Evolutionary conservation across 768 basidiomycete genomes (phyloP), one percentile per base, ranked within the genome.

Genomic region (Filobasidium floriforme): DNA sequence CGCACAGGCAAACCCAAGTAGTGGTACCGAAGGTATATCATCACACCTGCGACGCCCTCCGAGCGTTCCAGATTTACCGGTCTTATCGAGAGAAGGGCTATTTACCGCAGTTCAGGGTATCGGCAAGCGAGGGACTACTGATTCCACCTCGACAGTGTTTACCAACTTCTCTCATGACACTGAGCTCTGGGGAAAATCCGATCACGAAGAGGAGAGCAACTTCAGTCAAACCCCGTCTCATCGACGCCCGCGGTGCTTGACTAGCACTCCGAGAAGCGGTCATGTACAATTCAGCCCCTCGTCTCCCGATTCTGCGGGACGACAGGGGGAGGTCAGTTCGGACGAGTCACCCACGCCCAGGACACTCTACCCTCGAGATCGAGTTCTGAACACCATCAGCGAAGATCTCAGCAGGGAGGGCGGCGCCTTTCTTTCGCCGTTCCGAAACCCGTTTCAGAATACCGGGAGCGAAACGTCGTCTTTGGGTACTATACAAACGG

Each of bases 131-230:
- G 26, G 19, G 22, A 19, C 54, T 14, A 28, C 54, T 2, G 54
- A 57, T 24, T 26, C 24, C 29, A 26, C 54, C 24, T 24, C 29
- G 19, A 57, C 54, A 15, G 26, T 32, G 29, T 57, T 57, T 15
- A 57, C 54, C 29, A 57, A 57, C 54, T 57, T 57, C n/a, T 57
- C 54, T 15, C 12, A 32, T 6, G 54, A 57, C 29, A 24, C 54
- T 4, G 54, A 57, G 54, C 26, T 57, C 12, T 57, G 54, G 54
- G 54, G 54, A 4, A 57, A 32, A 28, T 57, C 54, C 15, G 54
- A 57, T 7, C 54, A 57, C 54, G 54, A 57, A 15, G 54, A 57
- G 24, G 54, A 57, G 24, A 57, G 54, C 29, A 57, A 57, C n/a
- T 57, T 57, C 54, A 19, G 18, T 24, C 54, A 57, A 28, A 57